Conservation (phyloP, 352 stramenopile genomes). For the Pythium dissimile region DNA sequence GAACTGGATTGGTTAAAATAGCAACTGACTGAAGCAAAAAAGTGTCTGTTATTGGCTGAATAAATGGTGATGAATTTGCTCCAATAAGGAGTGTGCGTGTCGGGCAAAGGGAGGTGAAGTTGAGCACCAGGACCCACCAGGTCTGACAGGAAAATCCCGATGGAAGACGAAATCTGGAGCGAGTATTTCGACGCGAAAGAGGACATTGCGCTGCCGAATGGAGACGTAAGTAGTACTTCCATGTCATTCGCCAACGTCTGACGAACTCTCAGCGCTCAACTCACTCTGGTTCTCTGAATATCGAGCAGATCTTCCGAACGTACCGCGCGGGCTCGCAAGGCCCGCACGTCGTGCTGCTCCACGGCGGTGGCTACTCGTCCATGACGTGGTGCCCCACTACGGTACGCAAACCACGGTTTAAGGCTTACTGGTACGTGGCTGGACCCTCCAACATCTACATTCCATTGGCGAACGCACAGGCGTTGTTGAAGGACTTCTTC, state of each 20-base stretch:
- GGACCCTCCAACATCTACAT: neutral
- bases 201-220: conserved; percentile 57
- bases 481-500: conserved; percentile 67
- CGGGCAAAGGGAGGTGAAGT: neutral
- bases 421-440: neutral
- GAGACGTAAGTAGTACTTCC: conserved; percentile 39
- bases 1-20: conserved; percentile 12
- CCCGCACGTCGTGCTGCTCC: conserved; percentile 76
- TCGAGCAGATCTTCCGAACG: conserved; percentile 79
- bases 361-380: conserved; percentile 82
- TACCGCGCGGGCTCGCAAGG: conserved; percentile 67
- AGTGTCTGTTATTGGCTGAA: conserved; percentile 4
- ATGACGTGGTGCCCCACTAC: conserved; percentile 84
- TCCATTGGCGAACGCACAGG: too few relatives aligned
- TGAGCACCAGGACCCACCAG: neutral
- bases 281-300: neutral
- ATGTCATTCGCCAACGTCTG: neutral
- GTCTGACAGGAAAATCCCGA: neutral
- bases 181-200: conserved; percentile 75
- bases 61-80: neutral
- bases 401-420: conserved; percentile 23
- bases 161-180: conserved; percentile 43
- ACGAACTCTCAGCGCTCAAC: neutral
- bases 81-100: neutral
- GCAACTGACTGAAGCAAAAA: neutral